Evolutionary conservation across 73 alveolate genomes (phyloP).

Genomic region (Breviolum minutum): DNA sequence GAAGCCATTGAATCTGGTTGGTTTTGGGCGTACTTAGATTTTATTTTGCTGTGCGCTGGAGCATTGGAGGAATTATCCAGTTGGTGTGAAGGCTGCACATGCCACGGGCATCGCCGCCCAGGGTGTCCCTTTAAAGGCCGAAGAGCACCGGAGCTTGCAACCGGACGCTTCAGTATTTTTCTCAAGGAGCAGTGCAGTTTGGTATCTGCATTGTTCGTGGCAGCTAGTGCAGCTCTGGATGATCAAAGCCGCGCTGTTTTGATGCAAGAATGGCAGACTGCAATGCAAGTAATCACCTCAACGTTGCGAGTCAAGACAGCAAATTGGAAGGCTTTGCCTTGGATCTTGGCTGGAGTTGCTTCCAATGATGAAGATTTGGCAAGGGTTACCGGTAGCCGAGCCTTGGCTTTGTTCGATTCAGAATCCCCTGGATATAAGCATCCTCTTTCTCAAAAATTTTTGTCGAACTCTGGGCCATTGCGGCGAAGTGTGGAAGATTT

Average conservation of each 20-base stretch:
- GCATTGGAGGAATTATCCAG: neutral
- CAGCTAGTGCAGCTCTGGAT: neutral
- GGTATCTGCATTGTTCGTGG: neutral
- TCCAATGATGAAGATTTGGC: neutral
- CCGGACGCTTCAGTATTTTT: neutral
- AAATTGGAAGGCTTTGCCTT: neutral
- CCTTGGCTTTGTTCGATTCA: neutral
- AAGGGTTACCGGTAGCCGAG: neutral
- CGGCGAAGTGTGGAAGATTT: neutral
- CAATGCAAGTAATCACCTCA: neutral
- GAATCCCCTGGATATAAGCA: neutral
- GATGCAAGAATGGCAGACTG: neutral
- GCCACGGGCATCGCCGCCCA: neutral
- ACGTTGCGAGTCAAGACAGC: neutral
- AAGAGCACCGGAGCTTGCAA: slow-evolving; percentile 1
- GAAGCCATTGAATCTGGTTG: neutral
- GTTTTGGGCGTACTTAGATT: neutral
- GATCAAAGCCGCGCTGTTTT: neutral
- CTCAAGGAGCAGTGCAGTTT: neutral
- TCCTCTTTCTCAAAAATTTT: neutral
- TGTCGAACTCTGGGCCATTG: neutral
- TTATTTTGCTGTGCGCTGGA: neutral
- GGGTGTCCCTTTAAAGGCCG: neutral
- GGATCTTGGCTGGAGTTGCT: neutral
- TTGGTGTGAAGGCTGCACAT: slow-evolving; percentile 20